Percentiles rank a stretch among this genome's conserved stretches.
Conservation (phyloP, 2,329 filamentous ascomycete genomes). For the Biscogniauxia marginata region DNA sequence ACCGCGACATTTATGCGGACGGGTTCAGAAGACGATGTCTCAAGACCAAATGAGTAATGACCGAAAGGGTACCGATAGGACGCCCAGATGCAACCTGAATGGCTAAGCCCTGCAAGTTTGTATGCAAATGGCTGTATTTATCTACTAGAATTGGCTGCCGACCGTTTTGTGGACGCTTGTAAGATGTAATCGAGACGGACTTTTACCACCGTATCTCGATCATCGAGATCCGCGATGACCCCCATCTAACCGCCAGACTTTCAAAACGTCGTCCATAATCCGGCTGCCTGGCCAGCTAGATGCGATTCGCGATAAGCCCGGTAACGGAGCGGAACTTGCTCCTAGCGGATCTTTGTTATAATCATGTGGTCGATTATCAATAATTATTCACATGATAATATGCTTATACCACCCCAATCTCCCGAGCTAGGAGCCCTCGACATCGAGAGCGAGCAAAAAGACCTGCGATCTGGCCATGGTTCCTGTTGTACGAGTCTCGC, state of each 20-base stretch:
- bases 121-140: neutral
- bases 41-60: neutral
- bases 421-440: neutral
- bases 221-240: neutral
- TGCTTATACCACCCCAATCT: neutral
- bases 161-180: neutral
- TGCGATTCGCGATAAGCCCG: neutral
- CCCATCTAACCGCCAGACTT: neutral
- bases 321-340: neutral
- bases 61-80: slow-evolving; percentile 1
- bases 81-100: neutral
- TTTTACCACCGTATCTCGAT: neutral
- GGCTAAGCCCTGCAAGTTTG: neutral
- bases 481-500: neutral
- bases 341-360: neutral
- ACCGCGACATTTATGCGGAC: neutral
- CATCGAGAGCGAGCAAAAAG: neutral
- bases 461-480: neutral
- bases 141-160: neutral
- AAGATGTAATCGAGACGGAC: neutral
- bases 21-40: neutral
- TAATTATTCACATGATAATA: neutral
- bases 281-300: neutral
- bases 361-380: neutral
- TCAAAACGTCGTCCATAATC: neutral